These are phyloP conservation scores for Microdochium trichocladiopsis DNA, from an alignment of 2,329 filamentous ascomycete species.

Conservation along the genomic window DNA sequence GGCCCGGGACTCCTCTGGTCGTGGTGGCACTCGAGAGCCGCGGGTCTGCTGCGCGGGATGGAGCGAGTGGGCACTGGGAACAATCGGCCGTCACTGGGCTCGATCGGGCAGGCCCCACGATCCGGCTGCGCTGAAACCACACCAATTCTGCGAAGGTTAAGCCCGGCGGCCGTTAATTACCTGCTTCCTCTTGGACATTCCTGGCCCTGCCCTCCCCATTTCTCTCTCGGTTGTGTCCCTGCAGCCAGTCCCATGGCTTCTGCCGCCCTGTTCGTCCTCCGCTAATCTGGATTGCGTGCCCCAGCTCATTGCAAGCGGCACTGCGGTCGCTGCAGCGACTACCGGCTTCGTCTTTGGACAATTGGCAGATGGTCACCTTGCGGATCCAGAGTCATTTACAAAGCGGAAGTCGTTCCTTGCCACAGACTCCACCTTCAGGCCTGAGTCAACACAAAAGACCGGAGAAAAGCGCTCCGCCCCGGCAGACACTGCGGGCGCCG, in stretches of 20 bases:
- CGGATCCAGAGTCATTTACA: conserved; percentile 22
- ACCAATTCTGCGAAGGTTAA: neutral
- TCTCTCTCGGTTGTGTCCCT: neutral
- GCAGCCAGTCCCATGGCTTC: neutral
- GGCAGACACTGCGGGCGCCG: neutral
- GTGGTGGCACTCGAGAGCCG: no score
- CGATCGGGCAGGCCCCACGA: neutral
- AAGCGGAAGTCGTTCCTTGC: conserved; percentile 20
- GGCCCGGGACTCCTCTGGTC: no score
- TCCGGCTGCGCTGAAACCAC: neutral
- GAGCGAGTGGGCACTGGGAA: neutral
- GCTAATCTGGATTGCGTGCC: conserved; percentile 12
- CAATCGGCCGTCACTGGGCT: neutral
- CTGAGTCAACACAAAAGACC: conserved; percentile 2
- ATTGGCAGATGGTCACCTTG: conserved; percentile 29
- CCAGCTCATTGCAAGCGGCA: conserved; percentile 55
- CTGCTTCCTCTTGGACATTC: neutral
- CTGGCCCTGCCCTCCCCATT: neutral
- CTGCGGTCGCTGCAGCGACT: conserved; percentile 53
- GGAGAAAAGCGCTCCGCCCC: neutral
- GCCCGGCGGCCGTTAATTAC: neutral
- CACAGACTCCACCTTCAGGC: conserved; percentile 8
- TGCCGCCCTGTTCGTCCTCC: neutral
- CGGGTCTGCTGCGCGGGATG: no score
- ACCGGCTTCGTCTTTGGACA: conserved; percentile 54